phyloP scores from a whole-genome alignment of 805 yeast genomes.

The Scheffersomyces coipomensis region DNA sequence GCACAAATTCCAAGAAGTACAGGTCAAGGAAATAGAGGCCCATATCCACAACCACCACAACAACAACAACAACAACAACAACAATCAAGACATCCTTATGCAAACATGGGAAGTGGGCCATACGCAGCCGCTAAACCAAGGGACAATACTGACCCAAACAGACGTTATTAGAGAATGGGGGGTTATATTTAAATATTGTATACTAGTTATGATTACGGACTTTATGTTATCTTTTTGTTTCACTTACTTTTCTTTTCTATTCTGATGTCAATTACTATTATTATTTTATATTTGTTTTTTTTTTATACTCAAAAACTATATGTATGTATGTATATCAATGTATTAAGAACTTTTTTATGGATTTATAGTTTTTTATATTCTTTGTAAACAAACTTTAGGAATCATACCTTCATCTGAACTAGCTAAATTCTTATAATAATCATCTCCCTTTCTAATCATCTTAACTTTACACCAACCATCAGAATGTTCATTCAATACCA shows the following conservation, averaged over 20 bases:
- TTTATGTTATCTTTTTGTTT: background rate
- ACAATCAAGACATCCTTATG: slow-evolving; percentile 10
- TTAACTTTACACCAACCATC: slow-evolving; percentile 42
- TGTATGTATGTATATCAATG: background rate
- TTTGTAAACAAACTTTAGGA: slow-evolving; percentile 27
- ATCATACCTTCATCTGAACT: slow-evolving; percentile 25
- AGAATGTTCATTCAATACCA: slow-evolving; percentile 19
- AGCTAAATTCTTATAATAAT: slow-evolving; percentile 1
- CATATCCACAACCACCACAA: slow-evolving; percentile 17
- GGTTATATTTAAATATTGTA: background rate
- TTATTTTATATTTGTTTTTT: slow-evolving; percentile 1
- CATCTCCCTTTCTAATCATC: slow-evolving; percentile 6
- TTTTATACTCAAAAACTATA: background rate
- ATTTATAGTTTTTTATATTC: slow-evolving; percentile 3
- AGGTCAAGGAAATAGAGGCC: slow-evolving; percentile 1
- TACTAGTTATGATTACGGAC: slow-evolving; percentile 1
- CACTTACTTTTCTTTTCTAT: slow-evolving; percentile 2
- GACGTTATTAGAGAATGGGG: slow-evolving; percentile 1
- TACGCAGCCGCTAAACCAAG: slow-evolving; percentile 1
- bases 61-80: slow-evolving; percentile 12
- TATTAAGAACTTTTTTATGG: background rate
- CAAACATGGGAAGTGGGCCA: slow-evolving; percentile 3
- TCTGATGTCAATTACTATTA: slow-evolving; percentile 2
- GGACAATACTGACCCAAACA: background rate
- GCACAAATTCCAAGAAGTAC: background rate